Base-by-base conservation (phyloP, 2,329 filamentous ascomycete species). In the Purpureocillium takamizusanense region DNA sequence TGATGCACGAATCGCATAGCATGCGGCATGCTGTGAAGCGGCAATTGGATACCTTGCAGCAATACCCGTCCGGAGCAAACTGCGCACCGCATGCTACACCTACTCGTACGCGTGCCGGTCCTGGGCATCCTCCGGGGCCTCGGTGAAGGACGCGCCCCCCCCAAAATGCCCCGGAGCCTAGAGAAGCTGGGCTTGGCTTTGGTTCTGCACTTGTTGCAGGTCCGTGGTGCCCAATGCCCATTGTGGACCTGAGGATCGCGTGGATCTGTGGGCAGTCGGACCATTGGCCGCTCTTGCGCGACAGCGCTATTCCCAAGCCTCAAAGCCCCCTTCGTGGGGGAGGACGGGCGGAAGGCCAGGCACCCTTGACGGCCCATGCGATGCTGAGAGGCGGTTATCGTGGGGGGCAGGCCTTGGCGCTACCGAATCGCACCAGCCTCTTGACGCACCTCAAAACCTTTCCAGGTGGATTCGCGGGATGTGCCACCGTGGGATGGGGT, bases 341-440 rank as follows among this genome's bases (percentile, higher is more conserved):
- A 35, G 27, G n/a, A n/a, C 17, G 29, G 36, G 9, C 8, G 16
- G 9, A 15, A 5, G 21, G 21, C 21, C 14, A 14, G 17, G 21
- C 15, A 18, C 27, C 32, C 18, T 25, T 39, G 37, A 21, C 37
- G 14, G 33, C 15, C 12, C 37, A 34, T 31, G 15, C 37, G 23
- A n/a, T 16, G 23, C 37, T 25, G 21, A 25, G 21, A 25, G 21
- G 21, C 21, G 21, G 21, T 10, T 23, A 35, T 35, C 38, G 38
- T 40, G 38, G 38, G 38, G 38, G 38, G 29, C 34, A 33, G 34
- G n/a, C 21, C 35, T 40, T 23, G 29, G n/a, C 28, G 29, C 34
- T 25, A 15, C 33, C 33, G 15, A 30, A 28, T 36, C 12, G 38
- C 38, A 21, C 23, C 15, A 5, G 33, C 30, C 28, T 7, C 28